Evolutionary conservation across 2,329 filamentous ascomycete species (phyloP).

Genomic region (Aspergillus sp.): DNA sequence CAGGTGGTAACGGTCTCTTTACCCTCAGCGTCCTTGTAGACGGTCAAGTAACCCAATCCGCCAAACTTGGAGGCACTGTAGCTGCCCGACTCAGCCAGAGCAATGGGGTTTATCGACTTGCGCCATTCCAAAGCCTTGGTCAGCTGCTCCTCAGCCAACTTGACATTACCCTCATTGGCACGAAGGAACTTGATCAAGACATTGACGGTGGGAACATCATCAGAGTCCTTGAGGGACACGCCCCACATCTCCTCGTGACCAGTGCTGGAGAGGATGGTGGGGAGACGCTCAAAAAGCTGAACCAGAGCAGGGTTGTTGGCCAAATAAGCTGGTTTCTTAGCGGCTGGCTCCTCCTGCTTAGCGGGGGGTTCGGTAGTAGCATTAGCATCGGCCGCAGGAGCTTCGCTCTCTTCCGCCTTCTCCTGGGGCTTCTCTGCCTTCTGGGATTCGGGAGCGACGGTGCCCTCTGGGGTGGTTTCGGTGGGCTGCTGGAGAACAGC

Average conservation of each 20-base stretch:
- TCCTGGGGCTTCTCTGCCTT: conserved; percentile 2
- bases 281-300: conserved; percentile 56
- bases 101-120: conserved; percentile 66
- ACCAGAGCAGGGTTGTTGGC: conserved; percentile 42
- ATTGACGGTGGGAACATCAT: conserved; percentile 71
- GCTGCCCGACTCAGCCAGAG: conserved; percentile 56
- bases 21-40: conserved; percentile 54
- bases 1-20: conserved; percentile 68
- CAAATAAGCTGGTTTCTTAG: conserved; percentile 30
- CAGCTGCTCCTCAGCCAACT: conserved; percentile 73
- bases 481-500: conserved; percentile 1
- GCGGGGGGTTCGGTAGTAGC: not conserved
- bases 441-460: conserved; percentile 3
- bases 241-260: conserved; percentile 82
- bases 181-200: conserved; percentile 91
- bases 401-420: conserved; percentile 10
- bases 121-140: conserved; percentile 77
- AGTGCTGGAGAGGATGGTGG: conserved; percentile 52
- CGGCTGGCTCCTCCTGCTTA: conserved; percentile 16
- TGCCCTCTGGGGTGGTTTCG: not conserved
- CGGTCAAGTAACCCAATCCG: conserved; percentile 74
- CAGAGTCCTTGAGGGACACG: conserved; percentile 54
- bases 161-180: conserved; percentile 74
- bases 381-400: conserved; percentile 1
- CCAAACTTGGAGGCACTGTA: conserved; percentile 69